A percentile compares a stretch with the other conserved stretches of the same genome.
Conservation (phyloP, 805 yeast genomes). For the Metschnikowia drakensbergensis region DNA sequence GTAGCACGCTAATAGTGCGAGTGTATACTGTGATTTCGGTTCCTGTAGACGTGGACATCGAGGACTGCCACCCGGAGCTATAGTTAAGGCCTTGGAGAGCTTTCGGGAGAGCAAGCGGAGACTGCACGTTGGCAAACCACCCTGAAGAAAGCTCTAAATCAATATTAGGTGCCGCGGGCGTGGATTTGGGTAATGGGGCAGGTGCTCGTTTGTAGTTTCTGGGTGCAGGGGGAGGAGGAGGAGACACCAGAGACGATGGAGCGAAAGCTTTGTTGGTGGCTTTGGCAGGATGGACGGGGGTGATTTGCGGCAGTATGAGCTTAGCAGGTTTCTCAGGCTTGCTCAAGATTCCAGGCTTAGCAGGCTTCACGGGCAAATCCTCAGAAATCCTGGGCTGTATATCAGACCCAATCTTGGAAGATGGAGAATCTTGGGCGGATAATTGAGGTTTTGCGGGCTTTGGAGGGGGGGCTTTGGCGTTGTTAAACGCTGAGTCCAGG, state of each 20-base stretch:
- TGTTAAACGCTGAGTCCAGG: not conserved
- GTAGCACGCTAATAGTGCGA: slow-evolving; percentile 34
- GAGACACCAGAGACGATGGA: slow-evolving; percentile 29
- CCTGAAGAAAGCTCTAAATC: slow-evolving; percentile 42
- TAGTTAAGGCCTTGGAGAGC: slow-evolving; percentile 36
- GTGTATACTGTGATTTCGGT: slow-evolving; percentile 13
- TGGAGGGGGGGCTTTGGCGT: not conserved
- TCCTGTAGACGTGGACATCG: slow-evolving; percentile 6
- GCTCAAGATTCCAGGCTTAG: slow-evolving; percentile 12
- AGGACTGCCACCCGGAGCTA: slow-evolving; percentile 19
- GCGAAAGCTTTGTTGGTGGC: slow-evolving; percentile 8
- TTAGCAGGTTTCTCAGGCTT: slow-evolving; percentile 3
- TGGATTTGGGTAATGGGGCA: slow-evolving; percentile 17
- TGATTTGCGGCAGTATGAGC: not conserved
- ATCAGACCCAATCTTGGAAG: not conserved
- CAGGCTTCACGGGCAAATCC: slow-evolving; percentile 17
- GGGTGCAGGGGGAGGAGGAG: slow-evolving; percentile 36
- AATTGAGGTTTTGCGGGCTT: not conserved
- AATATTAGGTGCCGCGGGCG: slow-evolving; percentile 26
- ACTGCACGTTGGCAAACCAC: slow-evolving; percentile 42
- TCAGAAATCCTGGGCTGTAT: slow-evolving; percentile 11
- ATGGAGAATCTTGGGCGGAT: too few species aligned
- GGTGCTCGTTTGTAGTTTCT: slow-evolving; percentile 20
- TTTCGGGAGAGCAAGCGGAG: slow-evolving; percentile 31
- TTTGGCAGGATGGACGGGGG: not conserved